Conservation (phyloP, 1,284 basidiomycete genomes). For the Hemileia vastatrix region DNA sequence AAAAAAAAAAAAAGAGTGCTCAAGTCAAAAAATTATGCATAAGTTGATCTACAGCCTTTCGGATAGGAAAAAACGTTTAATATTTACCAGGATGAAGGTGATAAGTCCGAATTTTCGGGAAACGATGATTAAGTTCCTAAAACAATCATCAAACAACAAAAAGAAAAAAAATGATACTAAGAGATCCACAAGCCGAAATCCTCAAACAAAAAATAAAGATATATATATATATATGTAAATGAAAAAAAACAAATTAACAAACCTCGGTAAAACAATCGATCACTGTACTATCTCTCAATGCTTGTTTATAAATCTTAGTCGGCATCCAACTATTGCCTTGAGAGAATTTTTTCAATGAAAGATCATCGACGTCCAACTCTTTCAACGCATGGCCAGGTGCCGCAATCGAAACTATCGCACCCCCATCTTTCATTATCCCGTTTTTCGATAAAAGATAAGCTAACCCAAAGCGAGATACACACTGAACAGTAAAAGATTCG, state of each 20-base stretch:
- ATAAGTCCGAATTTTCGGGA: conserved; percentile 11
- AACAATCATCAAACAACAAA: too few species aligned
- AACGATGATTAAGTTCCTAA: conserved; percentile 19
- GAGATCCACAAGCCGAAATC: conserved; percentile 8
- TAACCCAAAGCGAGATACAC: conserved; percentile 43
- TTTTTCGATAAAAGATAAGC: conserved; percentile 39
- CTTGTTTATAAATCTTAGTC: conserved; percentile 30
- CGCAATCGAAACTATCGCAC: conserved; percentile 36
- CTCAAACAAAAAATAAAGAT: neutral
- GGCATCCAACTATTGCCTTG: conserved; percentile 26
- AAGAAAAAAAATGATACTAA: neutral
- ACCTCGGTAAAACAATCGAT: conserved; percentile 6
- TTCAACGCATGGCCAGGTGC: conserved; percentile 35
- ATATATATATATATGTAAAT: neutral
- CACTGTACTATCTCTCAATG: conserved; percentile 5
- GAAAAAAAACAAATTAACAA: conserved; percentile 16
- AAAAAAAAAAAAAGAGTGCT: neutral
- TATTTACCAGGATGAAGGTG: conserved; percentile 19
- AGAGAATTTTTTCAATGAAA: conserved; percentile 33
- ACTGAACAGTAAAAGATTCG: conserved; percentile 42
- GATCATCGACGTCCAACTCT: conserved; percentile 34
- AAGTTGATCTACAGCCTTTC: conserved; percentile 25
- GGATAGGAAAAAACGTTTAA: conserved; percentile 13
- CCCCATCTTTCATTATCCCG: conserved; percentile 35
- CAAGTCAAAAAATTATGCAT: conserved; percentile 24